Conservation (phyloP, 495 filamentous ascomycete genomes). For the Viridothelium virens region DNA sequence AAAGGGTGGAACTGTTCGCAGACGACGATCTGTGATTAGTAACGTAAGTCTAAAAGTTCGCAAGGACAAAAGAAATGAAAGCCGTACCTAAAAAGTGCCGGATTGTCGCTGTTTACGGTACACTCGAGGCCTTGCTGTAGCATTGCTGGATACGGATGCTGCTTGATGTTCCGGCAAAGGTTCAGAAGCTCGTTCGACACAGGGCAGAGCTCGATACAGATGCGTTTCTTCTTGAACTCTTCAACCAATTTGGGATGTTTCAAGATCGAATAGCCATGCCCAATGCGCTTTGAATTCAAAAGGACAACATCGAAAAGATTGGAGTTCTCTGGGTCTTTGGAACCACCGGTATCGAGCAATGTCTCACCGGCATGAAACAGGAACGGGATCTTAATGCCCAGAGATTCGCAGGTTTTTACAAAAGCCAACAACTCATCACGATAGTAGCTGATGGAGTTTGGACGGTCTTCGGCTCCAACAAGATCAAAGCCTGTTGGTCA, state of each 20-base stretch:
- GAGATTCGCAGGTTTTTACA: constrained; percentile 27
- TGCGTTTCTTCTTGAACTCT: constrained; percentile 32
- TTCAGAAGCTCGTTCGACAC: constrained; percentile 38
- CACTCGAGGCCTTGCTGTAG: constrained; percentile 35
- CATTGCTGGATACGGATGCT: constrained; percentile 34
- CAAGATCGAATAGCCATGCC: constrained; percentile 34
- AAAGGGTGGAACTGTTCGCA: constrained; percentile 30
- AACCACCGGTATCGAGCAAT: constrained; percentile 36
- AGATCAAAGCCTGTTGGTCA: constrained; percentile 32
- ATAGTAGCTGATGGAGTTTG: constrained; percentile 35
- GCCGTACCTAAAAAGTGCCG: constrained; percentile 35
- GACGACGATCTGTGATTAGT: constrained; percentile 22
- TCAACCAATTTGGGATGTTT: constrained; percentile 35
- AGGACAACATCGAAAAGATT: constrained; percentile 35
- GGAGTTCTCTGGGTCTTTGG: constrained; percentile 32
- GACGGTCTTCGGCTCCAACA: constrained; percentile 37
- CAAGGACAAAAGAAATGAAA: constrained; percentile 12
- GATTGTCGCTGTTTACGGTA: constrained; percentile 37
- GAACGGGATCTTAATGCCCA: constrained; percentile 33
- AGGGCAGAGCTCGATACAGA: constrained; percentile 37
- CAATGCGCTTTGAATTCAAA: constrained; percentile 34
- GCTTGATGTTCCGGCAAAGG: constrained; percentile 35
- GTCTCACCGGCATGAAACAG: constrained; percentile 40
- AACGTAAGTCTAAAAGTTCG: constrained; percentile 7
- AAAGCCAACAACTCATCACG: constrained; percentile 31